phyloP scores from a whole-genome alignment of 208 protist species.

The Novymonas esmeraldas region DNA sequence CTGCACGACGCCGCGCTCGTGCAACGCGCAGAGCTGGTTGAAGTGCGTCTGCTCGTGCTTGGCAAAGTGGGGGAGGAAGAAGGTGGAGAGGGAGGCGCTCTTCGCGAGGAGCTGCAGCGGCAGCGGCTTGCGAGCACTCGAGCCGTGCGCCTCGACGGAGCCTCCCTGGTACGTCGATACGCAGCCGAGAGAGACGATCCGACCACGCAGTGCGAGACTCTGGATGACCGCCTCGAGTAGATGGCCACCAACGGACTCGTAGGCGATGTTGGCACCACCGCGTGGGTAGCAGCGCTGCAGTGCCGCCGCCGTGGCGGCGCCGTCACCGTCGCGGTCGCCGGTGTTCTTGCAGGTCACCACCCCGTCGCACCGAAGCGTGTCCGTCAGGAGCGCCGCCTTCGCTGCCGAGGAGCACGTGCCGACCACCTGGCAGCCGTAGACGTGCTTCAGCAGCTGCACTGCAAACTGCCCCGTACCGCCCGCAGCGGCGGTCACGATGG shows the following conservation, averaged over 20 bases:
- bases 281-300: constrained; percentile 42
- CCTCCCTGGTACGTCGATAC: constrained; percentile 71
- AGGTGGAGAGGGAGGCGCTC: constrained; percentile 81
- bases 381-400: constrained; percentile 76
- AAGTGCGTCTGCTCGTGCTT: constrained; percentile 75
- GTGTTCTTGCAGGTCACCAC: constrained; percentile 83
- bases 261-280: constrained; percentile 89
- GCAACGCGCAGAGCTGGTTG: constrained; percentile 53
- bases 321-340: no score
- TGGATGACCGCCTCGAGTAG: constrained; percentile 72
- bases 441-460: constrained; percentile 85
- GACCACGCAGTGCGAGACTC: constrained; percentile 63
- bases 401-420: constrained; percentile 83
- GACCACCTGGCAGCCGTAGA: constrained; percentile 84
- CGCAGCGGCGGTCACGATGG: constrained; percentile 87
- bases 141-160: constrained; percentile 13
- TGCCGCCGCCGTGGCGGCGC: constrained; percentile 12
- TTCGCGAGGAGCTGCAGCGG: constrained; percentile 74
- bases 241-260: constrained; percentile 91
- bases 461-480: constrained; percentile 92
- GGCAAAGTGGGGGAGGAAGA: constrained; percentile 86
- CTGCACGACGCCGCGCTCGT: constrained; percentile 51
- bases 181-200: constrained; percentile 83
- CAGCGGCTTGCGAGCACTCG: constrained; percentile 39
- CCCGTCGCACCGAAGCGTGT: constrained; percentile 71